phyloP scores from a whole-genome alignment of 164 flowering plant species.

The Santalum album region DNA sequence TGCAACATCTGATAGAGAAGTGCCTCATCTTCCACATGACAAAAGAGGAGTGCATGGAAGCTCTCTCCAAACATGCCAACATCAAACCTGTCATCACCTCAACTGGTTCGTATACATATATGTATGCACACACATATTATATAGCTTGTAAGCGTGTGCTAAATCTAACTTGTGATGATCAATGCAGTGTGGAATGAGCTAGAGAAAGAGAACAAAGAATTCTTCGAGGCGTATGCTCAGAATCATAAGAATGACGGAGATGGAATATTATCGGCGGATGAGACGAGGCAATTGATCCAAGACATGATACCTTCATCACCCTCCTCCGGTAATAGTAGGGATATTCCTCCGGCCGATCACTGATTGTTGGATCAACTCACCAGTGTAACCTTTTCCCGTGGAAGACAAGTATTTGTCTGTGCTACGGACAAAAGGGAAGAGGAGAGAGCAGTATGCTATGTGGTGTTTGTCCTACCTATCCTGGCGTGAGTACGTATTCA shows the following conservation, averaged over 20 bases:
- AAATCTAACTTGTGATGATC: neutral
- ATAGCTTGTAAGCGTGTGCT: too few species aligned
- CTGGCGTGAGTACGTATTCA: too few species aligned
- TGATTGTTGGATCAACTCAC: too few species aligned
- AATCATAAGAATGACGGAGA: neutral
- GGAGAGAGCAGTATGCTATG: too few species aligned
- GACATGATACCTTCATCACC: neutral
- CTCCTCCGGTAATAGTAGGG: too few species aligned
- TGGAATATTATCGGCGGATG: neutral
- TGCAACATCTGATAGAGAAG: constrained; percentile 3
- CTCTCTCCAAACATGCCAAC: constrained; percentile 1
- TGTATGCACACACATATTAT: too few species aligned
- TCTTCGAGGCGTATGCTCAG: neutral
- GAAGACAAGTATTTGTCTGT: too few species aligned
- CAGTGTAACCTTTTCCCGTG: too few species aligned
- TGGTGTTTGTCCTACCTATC: too few species aligned
- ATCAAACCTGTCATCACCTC: constrained; percentile 1
- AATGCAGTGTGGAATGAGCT: constrained; percentile 4
- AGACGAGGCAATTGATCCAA: neutral
- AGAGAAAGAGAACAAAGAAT: constrained; percentile 4
- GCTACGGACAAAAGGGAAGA: too few species aligned
- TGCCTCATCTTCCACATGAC: constrained; percentile 1
- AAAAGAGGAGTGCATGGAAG: constrained; percentile 4
- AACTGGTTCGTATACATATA: too few species aligned
- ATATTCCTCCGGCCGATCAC: too few species aligned